Conservation (phyloP, 345 rosid species). For the Populus pruinosa region DNA sequence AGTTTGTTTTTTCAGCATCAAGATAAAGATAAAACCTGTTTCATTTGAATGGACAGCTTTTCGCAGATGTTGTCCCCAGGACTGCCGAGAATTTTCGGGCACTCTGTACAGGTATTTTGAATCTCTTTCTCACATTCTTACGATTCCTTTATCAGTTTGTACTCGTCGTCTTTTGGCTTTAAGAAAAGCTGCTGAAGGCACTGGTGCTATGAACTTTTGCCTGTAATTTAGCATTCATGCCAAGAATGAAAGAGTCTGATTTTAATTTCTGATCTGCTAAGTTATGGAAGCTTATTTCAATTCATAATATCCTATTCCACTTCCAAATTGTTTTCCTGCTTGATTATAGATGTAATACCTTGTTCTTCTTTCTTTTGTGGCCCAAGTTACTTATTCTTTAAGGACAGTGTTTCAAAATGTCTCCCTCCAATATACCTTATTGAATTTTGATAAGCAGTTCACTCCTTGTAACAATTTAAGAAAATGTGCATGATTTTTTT, state of each 20-base stretch:
- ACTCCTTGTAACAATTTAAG: not conserved
- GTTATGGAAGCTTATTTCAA: not conserved
- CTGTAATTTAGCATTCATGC: not conserved
- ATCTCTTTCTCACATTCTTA: not conserved
- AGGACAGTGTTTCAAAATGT: not conserved
- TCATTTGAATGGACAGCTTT: conserved; percentile 56
- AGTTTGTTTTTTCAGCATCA: not conserved
- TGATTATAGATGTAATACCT: not conserved
- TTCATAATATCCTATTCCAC: not conserved
- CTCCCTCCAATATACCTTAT: not conserved
- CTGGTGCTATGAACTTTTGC: not conserved
- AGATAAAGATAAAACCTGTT: not conserved
- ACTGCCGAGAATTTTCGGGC: conserved; percentile 95
- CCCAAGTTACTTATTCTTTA: not conserved
- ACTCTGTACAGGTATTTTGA: conserved; percentile 77
- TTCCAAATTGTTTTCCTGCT: not conserved
- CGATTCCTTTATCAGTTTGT: not conserved
- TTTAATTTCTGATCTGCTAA: not conserved
- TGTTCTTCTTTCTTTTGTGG: not conserved
- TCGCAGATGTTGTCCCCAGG: conserved; percentile 81
- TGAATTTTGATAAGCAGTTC: not conserved
- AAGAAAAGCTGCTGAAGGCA: not conserved
- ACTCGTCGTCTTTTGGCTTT: not conserved
- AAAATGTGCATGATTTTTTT: not conserved
- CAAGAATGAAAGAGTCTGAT: not conserved